Base-by-base conservation (phyloP, 148 eudicot species). In the Camellia sinensis region DNA sequence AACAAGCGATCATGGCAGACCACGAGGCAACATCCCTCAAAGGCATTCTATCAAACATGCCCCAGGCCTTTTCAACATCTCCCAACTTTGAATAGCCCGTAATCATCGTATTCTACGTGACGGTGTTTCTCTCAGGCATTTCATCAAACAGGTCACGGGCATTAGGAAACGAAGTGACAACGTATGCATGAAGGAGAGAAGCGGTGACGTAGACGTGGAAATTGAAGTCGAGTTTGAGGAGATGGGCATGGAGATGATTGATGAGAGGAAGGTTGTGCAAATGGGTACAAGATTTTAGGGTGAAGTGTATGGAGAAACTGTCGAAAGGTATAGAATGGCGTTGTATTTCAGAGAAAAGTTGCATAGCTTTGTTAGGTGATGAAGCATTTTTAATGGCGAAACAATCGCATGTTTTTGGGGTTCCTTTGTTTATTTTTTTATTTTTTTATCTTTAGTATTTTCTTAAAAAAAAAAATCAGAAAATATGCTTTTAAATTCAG, bases 61-160 rank as follows among this genome's bases (percentile, higher is more conserved):
- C 6, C 4, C 78, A 41, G 5, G 88, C 90, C 21, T 63, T 74
- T 10, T 70, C 67, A 18, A 86, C 22, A n/a, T 84, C 52, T 0
- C 84, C 87, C 14, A 14, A 68, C 15, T 83, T 85, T 0, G 85
- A 82, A 59, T 66, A 82, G 3, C 84, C 82, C 1, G 79, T 80
- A 60, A 88, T 84, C 90, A 88, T 86, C 0, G 85, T 78, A 46
- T 88, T 88, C 90, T 88, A 88, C 3, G 88, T 86, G 79, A 88
- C 88, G 0, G 79, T 74, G 69, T 74, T 88, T 76, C 83, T 80
- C 13, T 41, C 62, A 37, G 88, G 88, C 85, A 88, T 86, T 86
- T 84, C 86, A 21, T 88, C 90, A 60, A 88, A 88, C 90, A 88
- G 45, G 46, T 43, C 3, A 41, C 76, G 29, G 1, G 87, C 88